A percentile compares a stretch with the other conserved stretches of the same genome.
Conservation (phyloP, 495 filamentous ascomycete genomes). For the Aspergillus wentii region DNA sequence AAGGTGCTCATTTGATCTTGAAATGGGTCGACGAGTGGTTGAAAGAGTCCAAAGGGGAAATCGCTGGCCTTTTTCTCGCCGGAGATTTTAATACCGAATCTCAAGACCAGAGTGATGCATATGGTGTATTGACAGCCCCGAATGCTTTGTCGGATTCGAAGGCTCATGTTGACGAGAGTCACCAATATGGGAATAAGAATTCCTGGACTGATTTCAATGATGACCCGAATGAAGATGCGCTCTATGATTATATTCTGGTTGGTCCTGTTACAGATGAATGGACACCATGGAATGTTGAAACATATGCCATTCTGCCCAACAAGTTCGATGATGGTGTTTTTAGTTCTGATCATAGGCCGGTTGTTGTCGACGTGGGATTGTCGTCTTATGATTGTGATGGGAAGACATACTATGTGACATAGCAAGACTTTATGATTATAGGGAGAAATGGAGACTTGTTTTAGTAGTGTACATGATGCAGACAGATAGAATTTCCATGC, state of each 20-base stretch:
- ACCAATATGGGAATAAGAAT: conserved; percentile 46
- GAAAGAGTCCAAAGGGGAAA: conserved; percentile 23
- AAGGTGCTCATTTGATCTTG: conserved; percentile 40
- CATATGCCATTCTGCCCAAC: conserved; percentile 48
- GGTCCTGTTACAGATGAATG: conserved; percentile 10
- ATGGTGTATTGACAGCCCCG: conserved; percentile 42
- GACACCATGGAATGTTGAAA: conserved; percentile 15
- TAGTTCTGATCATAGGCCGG: conserved; percentile 60
- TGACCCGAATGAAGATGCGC: conserved; percentile 18
- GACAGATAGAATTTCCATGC: too few species aligned
- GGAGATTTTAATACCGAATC: conserved; percentile 64
- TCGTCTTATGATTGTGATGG: too few species aligned
- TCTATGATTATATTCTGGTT: conserved; percentile 51
- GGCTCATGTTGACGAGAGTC: conserved; percentile 20
- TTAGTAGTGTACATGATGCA: too few species aligned
- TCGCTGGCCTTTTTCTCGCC: conserved; percentile 47
- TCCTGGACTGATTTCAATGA: conserved; percentile 61
- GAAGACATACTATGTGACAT: too few species aligned
- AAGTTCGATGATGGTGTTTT: conserved; percentile 52
- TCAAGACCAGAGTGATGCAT: conserved; percentile 47
- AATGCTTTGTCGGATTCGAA: conserved; percentile 41
- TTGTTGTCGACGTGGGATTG: conserved; percentile 51
- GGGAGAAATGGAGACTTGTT: too few species aligned
- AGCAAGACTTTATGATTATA: too few species aligned
- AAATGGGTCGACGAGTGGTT: conserved; percentile 24